Evolutionary conservation across 805 yeast species (phyloP), one percentile per base, ranked within the genome.

Genomic region (Candida fluviatilis): DNA sequence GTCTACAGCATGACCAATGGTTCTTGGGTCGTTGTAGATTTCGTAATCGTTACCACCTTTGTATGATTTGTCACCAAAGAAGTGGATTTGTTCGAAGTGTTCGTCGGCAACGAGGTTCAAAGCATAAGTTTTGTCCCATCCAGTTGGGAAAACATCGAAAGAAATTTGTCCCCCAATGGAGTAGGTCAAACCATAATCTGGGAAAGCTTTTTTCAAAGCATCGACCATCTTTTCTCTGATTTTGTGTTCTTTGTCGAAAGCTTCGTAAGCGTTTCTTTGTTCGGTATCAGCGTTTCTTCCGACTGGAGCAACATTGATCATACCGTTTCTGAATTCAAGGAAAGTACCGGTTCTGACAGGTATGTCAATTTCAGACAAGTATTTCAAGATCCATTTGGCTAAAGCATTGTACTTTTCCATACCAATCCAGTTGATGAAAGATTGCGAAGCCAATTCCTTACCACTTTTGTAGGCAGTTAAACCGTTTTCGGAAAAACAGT

Each of bases 81-180:
- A 93, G 74, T 93, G 98, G 56, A 93, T 88, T 54, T 79, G 76
- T 57, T 80, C 75, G 73, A 90, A 93, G 49, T 84, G 80, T 68
- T 91, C 96, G 43, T 73, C 66, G 56, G 70, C 87, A 54, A 93
- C 90, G 69, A 91, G 99, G 68, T 84, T 89, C 62, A 93, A 78
- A 68, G 95, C 87, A 75, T 91, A 93, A 46, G 99, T 93, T 80
- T 93, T 93, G 71, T 93, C 99, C 99, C 99, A 93, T 60, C 99
- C 99, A 48, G 96, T 87, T 73, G 99, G 99, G 91, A 93, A 93
- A 48, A 93, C 98, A 59, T 93, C 99, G 57, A 93, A 93, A 25
- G 98, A 91, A 64, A 93, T 93, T 77, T 93, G 98, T 54, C 99
- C 99, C 66, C 99, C 99, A 50, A 93, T 93, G 43, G 99, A 93